Base-by-base conservation (phyloP, 2,329 filamentous ascomycete species). In the Fusarium neocosmosporiellum region DNA sequence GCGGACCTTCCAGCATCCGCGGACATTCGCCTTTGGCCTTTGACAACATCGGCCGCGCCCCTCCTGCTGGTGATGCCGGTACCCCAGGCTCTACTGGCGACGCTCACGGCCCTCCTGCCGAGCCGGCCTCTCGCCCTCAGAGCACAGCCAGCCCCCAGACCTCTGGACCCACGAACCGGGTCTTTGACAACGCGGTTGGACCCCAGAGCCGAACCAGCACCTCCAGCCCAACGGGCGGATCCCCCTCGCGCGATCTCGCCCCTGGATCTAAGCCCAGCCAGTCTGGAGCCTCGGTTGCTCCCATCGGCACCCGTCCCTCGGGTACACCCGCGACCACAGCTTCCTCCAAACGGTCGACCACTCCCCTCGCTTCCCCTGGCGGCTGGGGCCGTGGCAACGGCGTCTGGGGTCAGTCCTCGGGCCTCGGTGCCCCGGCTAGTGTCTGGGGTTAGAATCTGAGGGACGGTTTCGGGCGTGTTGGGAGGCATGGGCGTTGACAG, bases 301-400 rank as follows among this genome's bases (percentile, higher is more conserved):
- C 96, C 20, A 98, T 98, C 76, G 96, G 96, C 72, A 98, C 96
- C 66, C 92, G 96, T 50, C 96, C 96, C 5, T 88, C 89, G 20
- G 88, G 87, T 41, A 88, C 86, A 36, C 84, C 89, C n/a, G 84
- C 82, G 34, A 81, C 80, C 31, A 82, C 83, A 10, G 81, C 84
- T 43, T 87, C 89, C 69, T 85, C 86, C 82, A 96, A 96, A 81
- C 93, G 94, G 67, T 94, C 95, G 0, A 97, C 94, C 9, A 97
- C 95, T 4, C 95, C 96, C 62, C 88, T 98, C 33, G 92, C 95
- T n/a, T 97, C 95, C n/a, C 95, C 95, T 14, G 86, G 92, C 20
- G 90, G 91, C 68, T 98, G 95, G 95, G 91, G 93, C 63, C 92
- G 91, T 79, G 92, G 93, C 74, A 92, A 91, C 73, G 92, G 91